Evolutionary conservation across 1,284 basidiomycete species (phyloP).

Genomic region (Sporisorium reilianum): DNA sequence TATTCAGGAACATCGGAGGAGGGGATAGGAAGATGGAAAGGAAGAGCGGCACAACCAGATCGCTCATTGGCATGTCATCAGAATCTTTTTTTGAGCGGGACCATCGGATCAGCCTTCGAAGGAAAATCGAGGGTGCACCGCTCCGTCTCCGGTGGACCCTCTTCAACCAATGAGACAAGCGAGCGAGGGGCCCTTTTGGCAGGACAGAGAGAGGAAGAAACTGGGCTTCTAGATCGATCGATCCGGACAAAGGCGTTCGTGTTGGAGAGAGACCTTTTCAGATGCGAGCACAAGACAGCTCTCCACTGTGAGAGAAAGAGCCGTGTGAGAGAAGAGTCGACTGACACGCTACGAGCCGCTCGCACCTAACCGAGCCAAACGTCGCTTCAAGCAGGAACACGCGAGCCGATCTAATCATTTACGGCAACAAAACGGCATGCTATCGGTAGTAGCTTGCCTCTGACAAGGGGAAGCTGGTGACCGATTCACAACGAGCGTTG

Average conservation of each 20-base stretch:
- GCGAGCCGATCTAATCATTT: background rate
- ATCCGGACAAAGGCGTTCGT: conserved; percentile 4
- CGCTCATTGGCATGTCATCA: conserved; percentile 1
- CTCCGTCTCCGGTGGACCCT: background rate
- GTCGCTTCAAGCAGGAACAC: background rate
- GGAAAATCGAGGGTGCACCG: conserved; percentile 2
- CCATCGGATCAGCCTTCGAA: background rate
- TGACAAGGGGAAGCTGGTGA: background rate
- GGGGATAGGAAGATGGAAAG: background rate
- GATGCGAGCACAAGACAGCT: too few species aligned
- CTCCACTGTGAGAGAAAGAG: too few species aligned
- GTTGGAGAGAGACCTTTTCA: background rate
- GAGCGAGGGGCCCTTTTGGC: background rate
- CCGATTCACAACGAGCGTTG: background rate
- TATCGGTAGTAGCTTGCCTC: background rate
- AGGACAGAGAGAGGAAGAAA: background rate
- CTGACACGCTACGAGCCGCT: conserved; percentile 4
- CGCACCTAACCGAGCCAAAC: conserved; percentile 7
- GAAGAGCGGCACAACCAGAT: background rate
- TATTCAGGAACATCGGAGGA: background rate
- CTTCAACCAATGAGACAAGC: background rate
- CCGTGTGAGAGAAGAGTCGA: background rate
- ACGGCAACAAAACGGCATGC: conserved; percentile 4
- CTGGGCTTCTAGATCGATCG: conserved; percentile 19
- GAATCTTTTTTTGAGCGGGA: conserved; percentile 2